Evolutionary conservation across 2,329 filamentous ascomycete species (phyloP).

Genomic region (Monilinia aucupariae): DNA sequence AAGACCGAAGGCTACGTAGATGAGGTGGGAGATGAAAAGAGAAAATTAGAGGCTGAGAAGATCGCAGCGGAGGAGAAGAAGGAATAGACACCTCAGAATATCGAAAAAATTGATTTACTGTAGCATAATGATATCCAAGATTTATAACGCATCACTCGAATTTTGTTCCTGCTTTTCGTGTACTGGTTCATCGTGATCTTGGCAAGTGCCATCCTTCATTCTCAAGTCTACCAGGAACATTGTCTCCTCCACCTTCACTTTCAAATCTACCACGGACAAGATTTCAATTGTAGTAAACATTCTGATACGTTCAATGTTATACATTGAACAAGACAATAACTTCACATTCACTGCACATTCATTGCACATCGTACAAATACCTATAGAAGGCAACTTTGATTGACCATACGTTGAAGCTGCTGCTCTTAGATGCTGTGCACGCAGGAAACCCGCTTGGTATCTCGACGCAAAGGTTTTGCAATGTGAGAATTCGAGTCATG

Average conservation of each 20-base stretch:
- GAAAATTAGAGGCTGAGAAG: conserved; percentile 20
- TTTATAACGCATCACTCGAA: neutral
- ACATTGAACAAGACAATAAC: too few species aligned
- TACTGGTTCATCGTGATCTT: neutral
- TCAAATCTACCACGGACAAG: neutral
- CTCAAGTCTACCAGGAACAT: neutral
- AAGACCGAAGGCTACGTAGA: conserved; percentile 73
- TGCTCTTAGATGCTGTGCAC: too few species aligned
- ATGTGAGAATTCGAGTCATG: too few species aligned
- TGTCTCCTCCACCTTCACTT: neutral
- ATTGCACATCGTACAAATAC: neutral
- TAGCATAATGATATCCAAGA: conserved; percentile 4
- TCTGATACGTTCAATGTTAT: too few species aligned
- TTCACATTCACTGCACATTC: neutral
- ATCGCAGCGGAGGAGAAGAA: conserved; percentile 1
- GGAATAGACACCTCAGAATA: neutral
- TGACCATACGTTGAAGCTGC: too few species aligned
- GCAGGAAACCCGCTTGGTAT: too few species aligned
- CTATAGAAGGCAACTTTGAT: too few species aligned
- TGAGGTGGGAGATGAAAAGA: conserved; percentile 30
- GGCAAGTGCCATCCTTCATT: neutral
- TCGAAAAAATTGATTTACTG: neutral
- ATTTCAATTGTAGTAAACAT: too few species aligned
- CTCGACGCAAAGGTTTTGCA: too few species aligned
- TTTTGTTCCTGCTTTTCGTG: neutral